Percentiles rank a stretch among this genome's conserved stretches.
phyloP scores from a whole-genome alignment of 2,329 filamentous ascomycete species.

The Emmonsiellopsis sp. region DNA sequence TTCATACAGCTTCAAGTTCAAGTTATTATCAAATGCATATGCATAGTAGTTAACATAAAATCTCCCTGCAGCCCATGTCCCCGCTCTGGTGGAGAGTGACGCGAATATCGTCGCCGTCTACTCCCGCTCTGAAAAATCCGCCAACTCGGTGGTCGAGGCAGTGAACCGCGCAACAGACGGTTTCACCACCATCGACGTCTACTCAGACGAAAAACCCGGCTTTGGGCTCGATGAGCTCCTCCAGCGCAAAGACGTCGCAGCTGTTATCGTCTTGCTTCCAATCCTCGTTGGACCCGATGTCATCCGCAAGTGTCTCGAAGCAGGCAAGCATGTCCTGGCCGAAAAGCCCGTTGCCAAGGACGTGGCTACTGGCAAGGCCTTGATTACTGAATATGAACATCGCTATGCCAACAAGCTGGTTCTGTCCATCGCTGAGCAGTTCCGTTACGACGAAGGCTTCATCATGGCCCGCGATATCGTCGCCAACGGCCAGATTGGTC shows the following conservation, averaged over 20 bases:
- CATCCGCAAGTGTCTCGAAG: conserved; percentile 40
- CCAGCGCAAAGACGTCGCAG: conserved; percentile 39
- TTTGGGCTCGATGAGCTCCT: conserved; percentile 40
- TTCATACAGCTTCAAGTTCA: not conserved
- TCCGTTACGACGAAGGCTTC: conserved; percentile 44
- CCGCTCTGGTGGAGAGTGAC: conserved; percentile 41
- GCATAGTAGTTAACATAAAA: not conserved
- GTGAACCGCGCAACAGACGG: conserved; percentile 19
- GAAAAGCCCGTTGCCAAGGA: conserved; percentile 52
- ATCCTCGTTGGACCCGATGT: conserved; percentile 45
- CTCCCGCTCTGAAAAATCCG: conserved; percentile 48
- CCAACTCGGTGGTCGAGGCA: conserved; percentile 30
- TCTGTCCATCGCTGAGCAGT: conserved; percentile 50
- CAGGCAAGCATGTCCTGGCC: conserved; percentile 48
- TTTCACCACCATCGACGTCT: conserved; percentile 38
- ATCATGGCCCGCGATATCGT: conserved; percentile 38
- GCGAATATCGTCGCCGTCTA: conserved; percentile 49
- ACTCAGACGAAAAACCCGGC: conserved; percentile 43
- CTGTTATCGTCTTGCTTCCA: conserved; percentile 45
- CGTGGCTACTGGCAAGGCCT: conserved; percentile 40
- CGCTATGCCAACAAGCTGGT: conserved; percentile 33
- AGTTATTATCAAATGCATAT: conserved; percentile 28
- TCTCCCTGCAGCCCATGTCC: conserved; percentile 24
- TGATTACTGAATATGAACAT: conserved; percentile 43
- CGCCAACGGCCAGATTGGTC: conserved; percentile 33